Evolutionary conservation across 108 stramenopile species (phyloP), one percentile per base, ranked within the genome.

Genomic region (Pseudonitzschia delicatissima): DNA sequence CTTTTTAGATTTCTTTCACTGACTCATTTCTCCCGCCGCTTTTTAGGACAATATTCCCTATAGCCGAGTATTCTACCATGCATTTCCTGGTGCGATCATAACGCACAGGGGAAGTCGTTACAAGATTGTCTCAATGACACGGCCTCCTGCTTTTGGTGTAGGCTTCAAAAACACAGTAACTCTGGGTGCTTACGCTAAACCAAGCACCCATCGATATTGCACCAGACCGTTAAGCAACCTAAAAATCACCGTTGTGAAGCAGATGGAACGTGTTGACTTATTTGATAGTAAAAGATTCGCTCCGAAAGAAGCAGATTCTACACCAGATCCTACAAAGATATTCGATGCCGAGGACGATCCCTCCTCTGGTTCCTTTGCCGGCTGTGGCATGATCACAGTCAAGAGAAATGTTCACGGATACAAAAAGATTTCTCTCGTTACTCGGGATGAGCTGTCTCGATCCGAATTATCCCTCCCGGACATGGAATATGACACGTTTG

Each of bases 401-500:
- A 85, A 86, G 45, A 74, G 91, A 29, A 83, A 72, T 57, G 88
- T 93, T 5, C 88, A 88, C 73, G 91, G 91, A 5, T 93, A 90
- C 75, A 88, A 86, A 66, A 86, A 83, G 48, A 66, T 93, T 12
- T 86, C 85, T 1, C 73, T 76, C 35, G 78, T 93, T 1, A 86
- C 86, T 29, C 45, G 92, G 47, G 76, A 67, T 36, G 92, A 93
- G 61, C 53, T 93, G 25, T 82, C 83, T 37, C 66, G 92, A 45
- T 78, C 83, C n/a, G 87, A 88, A 45, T 76, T 97, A 12, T 71
- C 84, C 0, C 61, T 99, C 15, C 98, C 98, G 0, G 78, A 92
- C 8, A 86, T 98, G 80, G 92, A 96, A 78, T 99, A 81, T 62
- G 95, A 92, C 44, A 98, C 93, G 6, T 78, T 79, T 60, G 98